Conservation (phyloP, 441 rosid genomes). For the Populus trichocarpa region DNA sequence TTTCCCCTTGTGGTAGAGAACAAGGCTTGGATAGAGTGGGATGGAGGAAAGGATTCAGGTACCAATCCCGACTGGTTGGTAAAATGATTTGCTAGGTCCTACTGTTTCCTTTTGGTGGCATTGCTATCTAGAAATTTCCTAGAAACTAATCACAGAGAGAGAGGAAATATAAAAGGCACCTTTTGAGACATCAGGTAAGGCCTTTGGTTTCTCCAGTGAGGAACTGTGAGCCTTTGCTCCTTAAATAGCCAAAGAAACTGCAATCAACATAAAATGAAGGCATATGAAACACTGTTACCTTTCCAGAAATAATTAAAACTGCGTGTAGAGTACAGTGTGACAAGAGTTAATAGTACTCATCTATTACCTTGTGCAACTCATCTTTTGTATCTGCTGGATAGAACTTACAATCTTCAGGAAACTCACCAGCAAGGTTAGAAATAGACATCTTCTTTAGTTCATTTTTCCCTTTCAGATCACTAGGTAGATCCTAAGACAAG, state of each 20-base stretch:
- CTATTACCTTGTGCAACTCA: slow-evolving; percentile 83
- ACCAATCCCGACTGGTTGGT: background rate
- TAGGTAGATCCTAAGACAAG: slow-evolving; percentile 63
- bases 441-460: slow-evolving; percentile 64
- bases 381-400: slow-evolving; percentile 86
- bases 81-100: background rate
- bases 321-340: background rate
- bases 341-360: background rate
- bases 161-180: slow-evolving; percentile 35
- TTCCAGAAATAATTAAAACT: background rate
- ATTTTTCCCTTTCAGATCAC: slow-evolving; percentile 57
- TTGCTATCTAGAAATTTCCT: background rate
- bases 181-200: slow-evolving; percentile 73
- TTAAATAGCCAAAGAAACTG: slow-evolving; percentile 87
- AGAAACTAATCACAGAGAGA: background rate
- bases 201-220: slow-evolving; percentile 87
- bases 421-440: slow-evolving; percentile 62
- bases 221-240: slow-evolving; percentile 75
- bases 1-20: background rate
- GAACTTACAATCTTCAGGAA: slow-evolving; percentile 88
- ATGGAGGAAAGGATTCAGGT: background rate
- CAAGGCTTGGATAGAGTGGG: background rate
- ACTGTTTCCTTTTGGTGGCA: background rate
- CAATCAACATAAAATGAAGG: slow-evolving; percentile 17
- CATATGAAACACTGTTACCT: background rate